Conservation (phyloP, 2,329 filamentous ascomycete genomes). For the Nothophaeocryptopus gaeumannii region DNA sequence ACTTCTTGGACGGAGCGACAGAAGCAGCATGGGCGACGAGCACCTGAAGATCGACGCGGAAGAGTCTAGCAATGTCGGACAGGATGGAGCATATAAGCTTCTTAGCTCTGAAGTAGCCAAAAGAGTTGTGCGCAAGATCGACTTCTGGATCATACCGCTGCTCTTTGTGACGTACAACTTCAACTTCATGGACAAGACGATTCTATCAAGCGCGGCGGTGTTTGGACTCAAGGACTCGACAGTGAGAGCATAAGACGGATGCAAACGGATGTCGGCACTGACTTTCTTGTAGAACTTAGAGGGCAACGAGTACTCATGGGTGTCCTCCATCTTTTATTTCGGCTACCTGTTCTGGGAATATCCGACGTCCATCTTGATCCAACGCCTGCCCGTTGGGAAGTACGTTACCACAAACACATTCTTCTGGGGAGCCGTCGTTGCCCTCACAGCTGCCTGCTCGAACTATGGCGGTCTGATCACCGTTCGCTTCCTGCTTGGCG, state of each 20-base stretch:
- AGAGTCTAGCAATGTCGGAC: background rate
- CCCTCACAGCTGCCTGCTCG: conserved; percentile 36
- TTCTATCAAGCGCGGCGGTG: conserved; percentile 20
- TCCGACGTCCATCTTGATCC: conserved; percentile 19
- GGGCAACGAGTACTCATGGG: conserved; percentile 18
- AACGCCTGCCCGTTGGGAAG: conserved; percentile 18
- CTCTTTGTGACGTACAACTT: conserved; percentile 22
- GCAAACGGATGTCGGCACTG: too few species aligned
- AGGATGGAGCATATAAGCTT: background rate
- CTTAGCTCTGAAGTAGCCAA: conserved; percentile 4
- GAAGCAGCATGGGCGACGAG: background rate
- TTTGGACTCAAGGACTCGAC: conserved; percentile 19
- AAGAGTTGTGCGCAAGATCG: conserved; percentile 19
- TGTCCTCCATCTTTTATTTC: conserved; percentile 22
- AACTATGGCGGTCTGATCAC: conserved; percentile 37
- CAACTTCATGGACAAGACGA: conserved; percentile 25
- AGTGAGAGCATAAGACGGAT: too few species aligned
- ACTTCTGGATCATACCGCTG: conserved; percentile 18
- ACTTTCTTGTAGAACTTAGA: conserved; percentile 2
- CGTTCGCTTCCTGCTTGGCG: conserved; percentile 38
- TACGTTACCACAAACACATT: conserved; percentile 23
- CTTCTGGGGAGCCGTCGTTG: conserved; percentile 35
- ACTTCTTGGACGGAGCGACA: background rate
- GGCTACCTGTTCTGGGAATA: conserved; percentile 23
- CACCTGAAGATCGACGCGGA: background rate